A percentile compares a stretch with the other conserved stretches of the same genome.
Evolutionary conservation across 331 rosid genomes (phyloP).

Genomic region (Phaseolus coccineus): DNA sequence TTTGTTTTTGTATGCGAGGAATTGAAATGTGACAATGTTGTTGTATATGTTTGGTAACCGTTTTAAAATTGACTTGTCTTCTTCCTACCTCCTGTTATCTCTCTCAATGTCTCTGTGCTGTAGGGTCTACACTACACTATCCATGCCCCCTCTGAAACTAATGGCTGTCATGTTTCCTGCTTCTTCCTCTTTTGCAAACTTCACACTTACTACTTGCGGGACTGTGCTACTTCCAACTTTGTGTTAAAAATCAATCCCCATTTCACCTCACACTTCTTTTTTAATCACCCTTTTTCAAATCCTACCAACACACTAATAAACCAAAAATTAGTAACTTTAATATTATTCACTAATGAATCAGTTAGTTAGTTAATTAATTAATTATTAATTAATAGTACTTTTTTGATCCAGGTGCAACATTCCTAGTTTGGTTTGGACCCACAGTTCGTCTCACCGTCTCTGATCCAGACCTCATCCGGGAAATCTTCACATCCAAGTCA

Average conservation of each 20-base stretch:
- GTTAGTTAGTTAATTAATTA: background rate
- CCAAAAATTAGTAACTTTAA: background rate
- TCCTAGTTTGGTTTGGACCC: constrained; percentile 97
- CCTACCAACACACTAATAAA: background rate
- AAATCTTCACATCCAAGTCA: constrained; percentile 84
- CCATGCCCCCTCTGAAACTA: constrained; percentile 60
- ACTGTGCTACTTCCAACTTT: constrained; percentile 43
- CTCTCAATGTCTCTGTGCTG: constrained; percentile 50
- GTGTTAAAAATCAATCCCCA: constrained; percentile 26
- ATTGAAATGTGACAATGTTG: constrained; percentile 60
- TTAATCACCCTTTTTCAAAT: background rate
- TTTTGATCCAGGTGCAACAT: constrained; percentile 66
- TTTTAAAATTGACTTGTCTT: constrained; percentile 72
- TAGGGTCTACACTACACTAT: constrained; percentile 86
- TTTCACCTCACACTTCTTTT: background rate
- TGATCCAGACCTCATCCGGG: constrained; percentile 90
- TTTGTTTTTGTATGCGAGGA: constrained; percentile 59
- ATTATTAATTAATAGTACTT: background rate
- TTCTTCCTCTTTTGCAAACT: constrained; percentile 62
- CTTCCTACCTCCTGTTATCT: constrained; percentile 52
- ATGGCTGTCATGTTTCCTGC: constrained; percentile 63
- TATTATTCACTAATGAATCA: background rate
- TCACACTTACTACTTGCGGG: constrained; percentile 53
- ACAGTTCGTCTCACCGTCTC: constrained; percentile 80
- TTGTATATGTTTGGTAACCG: constrained; percentile 63